A percentile compares a stretch with the other conserved stretches of the same genome.
These are phyloP conservation scores for Panellus pusillus DNA, from an alignment of 768 basidiomycete species.

Conservation along the genomic window DNA sequence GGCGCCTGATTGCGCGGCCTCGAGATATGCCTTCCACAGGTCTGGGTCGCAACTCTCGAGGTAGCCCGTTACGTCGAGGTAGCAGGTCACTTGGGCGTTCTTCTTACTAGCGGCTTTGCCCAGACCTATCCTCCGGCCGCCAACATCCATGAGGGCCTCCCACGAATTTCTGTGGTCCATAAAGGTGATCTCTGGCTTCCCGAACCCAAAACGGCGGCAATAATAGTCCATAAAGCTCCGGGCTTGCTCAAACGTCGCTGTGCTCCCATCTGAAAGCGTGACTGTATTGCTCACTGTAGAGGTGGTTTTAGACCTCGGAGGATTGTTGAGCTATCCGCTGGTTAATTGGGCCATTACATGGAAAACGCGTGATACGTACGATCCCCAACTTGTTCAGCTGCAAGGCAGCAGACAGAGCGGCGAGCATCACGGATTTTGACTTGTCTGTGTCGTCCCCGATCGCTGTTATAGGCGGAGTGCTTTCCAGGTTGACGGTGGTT, in stretches of 20 bases:
- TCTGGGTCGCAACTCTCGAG: slow-evolving; percentile 80
- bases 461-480: slow-evolving; percentile 48
- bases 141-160: slow-evolving; percentile 78
- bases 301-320: slow-evolving; percentile 27
- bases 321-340: slow-evolving; percentile 39
- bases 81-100: slow-evolving; percentile 66
- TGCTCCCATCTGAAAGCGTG: slow-evolving; percentile 60
- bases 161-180: slow-evolving; percentile 45
- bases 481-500: slow-evolving; percentile 40
- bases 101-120: slow-evolving; percentile 74
- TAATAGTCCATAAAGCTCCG: slow-evolving; percentile 95
- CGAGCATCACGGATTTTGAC: slow-evolving; percentile 73
- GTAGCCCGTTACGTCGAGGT: slow-evolving; percentile 86
- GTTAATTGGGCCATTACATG: background rate
- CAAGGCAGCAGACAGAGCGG: slow-evolving; percentile 70
- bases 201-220: slow-evolving; percentile 75
- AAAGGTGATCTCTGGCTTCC: slow-evolving; percentile 68
- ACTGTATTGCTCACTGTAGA: slow-evolving; percentile 22
- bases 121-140: slow-evolving; percentile 78
- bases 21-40: slow-evolving; percentile 73
- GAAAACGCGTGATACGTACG: slow-evolving; percentile 44
- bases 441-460: slow-evolving; percentile 59
- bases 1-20: slow-evolving; percentile 61
- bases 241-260: slow-evolving; percentile 69
- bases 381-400: slow-evolving; percentile 64